Percentiles rank a stretch among this genome's conserved stretches.
Evolutionary conservation across 2,329 filamentous ascomycete species (phyloP).

Genomic region (Tolypocladium sp.): DNA sequence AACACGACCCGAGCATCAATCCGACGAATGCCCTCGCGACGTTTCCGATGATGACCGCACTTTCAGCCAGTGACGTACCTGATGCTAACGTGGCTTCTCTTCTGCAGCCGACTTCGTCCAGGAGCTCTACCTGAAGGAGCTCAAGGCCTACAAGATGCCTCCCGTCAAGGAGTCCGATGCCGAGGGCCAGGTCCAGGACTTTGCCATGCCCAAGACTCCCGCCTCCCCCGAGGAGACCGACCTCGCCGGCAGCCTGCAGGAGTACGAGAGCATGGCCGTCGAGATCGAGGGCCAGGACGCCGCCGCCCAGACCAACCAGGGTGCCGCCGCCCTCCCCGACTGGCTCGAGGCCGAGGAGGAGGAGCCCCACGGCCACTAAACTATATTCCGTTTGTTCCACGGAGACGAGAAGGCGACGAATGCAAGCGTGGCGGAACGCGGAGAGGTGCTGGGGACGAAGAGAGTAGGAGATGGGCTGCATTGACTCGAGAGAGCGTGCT

Average conservation of each 20-base stretch:
- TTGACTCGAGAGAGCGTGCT: background rate
- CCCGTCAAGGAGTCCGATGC: conserved; percentile 77
- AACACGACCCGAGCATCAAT: background rate
- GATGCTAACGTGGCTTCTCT: conserved; percentile 15
- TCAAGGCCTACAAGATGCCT: conserved; percentile 88
- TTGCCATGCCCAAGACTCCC: conserved; percentile 70
- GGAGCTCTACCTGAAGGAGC: conserved; percentile 93
- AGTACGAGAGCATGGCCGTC: conserved; percentile 89
- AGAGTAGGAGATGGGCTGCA: background rate
- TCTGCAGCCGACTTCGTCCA: conserved; percentile 85
- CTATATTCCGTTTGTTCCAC: background rate
- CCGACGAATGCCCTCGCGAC: background rate
- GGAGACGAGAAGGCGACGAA: background rate
- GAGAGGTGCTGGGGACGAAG: background rate
- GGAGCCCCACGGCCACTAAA: conserved; percentile 39
- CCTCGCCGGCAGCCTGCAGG: conserved; percentile 82
- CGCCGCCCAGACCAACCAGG: conserved; percentile 46
- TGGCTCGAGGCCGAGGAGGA: conserved; percentile 82
- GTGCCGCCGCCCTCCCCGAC: conserved; percentile 49
- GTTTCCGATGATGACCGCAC: background rate
- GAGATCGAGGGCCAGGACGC: conserved; percentile 85
- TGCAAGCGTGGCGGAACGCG: background rate
- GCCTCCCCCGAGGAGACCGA: conserved; percentile 88
- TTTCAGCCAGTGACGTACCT: background rate
- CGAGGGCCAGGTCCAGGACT: conserved; percentile 85